These are phyloP conservation scores for Linnemannia schmuckeri DNA, from an alignment of 192 early-diverging fungal genomes.

Conservation along the genomic window DNA sequence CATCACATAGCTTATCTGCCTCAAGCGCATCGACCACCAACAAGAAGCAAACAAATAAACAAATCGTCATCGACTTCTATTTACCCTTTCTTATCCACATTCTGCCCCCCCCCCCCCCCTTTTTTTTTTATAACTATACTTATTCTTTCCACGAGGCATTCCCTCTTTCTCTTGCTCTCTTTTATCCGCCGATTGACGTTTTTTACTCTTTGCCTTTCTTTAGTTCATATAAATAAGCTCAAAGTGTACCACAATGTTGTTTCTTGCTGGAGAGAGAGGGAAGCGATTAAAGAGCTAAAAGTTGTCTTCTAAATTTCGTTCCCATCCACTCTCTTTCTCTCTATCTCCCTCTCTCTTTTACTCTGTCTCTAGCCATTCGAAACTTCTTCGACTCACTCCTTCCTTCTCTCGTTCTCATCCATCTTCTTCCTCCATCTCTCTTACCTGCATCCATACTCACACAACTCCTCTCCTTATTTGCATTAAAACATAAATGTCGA, in stretches of 20 bases:
- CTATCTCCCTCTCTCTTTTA: neutral
- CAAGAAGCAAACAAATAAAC: neutral
- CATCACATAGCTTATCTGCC: neutral
- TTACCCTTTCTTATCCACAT: neutral
- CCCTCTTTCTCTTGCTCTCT: neutral
- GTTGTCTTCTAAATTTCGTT: no score
- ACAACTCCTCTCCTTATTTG: no score
- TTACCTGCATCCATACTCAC: neutral
- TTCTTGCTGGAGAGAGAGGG: no score
- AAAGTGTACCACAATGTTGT: neutral
- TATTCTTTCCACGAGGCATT: neutral
- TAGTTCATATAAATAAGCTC: neutral
- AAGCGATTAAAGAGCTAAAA: no score
- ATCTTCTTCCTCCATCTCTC: neutral
- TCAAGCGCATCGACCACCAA: conserved; percentile 1
- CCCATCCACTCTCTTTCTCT: neutral
- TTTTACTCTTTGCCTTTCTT: neutral
- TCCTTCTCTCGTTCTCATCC: neutral
- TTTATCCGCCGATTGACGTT: neutral
- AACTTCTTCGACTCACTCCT: no score
- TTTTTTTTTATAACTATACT: no score
- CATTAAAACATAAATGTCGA: no score
- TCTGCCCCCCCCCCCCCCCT: neutral
- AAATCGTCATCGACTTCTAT: neutral
- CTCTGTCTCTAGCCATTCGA: no score